phyloP scores from a whole-genome alignment of 1,284 basidiomycete genomes.

The Boletus calvinii region DNA sequence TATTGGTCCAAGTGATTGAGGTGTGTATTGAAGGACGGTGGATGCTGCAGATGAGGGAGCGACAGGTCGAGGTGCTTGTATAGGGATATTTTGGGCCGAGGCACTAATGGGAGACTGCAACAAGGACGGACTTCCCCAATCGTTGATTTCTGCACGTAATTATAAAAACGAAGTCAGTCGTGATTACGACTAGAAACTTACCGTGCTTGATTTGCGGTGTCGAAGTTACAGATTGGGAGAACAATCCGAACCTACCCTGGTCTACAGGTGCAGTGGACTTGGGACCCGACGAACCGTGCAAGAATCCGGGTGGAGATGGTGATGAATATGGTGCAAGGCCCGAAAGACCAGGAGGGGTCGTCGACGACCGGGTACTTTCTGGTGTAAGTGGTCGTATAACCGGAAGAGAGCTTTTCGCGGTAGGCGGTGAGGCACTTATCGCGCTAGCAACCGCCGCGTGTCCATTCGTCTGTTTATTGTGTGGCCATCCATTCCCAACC shows the following conservation, averaged over 20 bases:
- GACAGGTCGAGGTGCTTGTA: slow-evolving; percentile 32
- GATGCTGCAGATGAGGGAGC: slow-evolving; percentile 22
- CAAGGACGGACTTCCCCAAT: slow-evolving; percentile 24
- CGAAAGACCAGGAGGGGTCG: slow-evolving; percentile 36
- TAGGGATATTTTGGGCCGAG: slow-evolving; percentile 21
- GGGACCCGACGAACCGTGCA: slow-evolving; percentile 32
- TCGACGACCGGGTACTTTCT: slow-evolving; percentile 36
- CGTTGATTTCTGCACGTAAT: slow-evolving; percentile 18
- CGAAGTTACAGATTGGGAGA: slow-evolving; percentile 19
- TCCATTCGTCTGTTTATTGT: slow-evolving; percentile 28
- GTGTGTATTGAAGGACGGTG: slow-evolving; percentile 27
- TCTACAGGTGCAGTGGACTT: slow-evolving; percentile 20
- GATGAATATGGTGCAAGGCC: slow-evolving; percentile 38
- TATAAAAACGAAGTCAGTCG: background rate
- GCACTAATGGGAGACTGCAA: slow-evolving; percentile 17
- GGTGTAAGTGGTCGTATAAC: slow-evolving; percentile 28
- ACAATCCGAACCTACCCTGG: slow-evolving; percentile 18
- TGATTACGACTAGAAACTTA: slow-evolving; percentile 12
- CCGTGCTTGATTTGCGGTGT: slow-evolving; percentile 34
- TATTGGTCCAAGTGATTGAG: slow-evolving; percentile 14
- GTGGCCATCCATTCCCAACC: slow-evolving; percentile 38
- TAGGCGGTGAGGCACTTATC: slow-evolving; percentile 19
- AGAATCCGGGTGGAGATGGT: slow-evolving; percentile 38
- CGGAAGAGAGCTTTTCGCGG: slow-evolving; percentile 13
- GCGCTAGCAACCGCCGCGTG: slow-evolving; percentile 6